Conservation (phyloP, 352 stramenopile genomes). For the Blastocystis sp. region DNA sequence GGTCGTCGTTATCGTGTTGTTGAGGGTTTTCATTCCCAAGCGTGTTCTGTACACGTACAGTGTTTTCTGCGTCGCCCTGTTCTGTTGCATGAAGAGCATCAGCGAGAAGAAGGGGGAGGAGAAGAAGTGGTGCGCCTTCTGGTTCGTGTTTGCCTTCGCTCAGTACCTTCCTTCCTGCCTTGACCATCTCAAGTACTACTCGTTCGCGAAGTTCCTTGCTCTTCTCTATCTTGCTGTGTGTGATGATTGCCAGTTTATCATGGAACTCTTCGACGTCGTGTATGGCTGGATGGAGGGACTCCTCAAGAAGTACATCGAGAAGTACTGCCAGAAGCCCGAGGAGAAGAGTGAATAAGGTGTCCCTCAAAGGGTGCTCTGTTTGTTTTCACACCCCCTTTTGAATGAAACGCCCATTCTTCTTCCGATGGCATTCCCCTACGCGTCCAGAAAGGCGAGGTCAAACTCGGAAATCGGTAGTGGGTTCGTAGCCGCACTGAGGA, state of each 20-base stretch:
- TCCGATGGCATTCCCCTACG: not conserved
- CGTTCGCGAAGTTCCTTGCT: constrained; percentile 19
- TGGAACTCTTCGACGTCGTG: not conserved
- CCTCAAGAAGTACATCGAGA: constrained; percentile 16
- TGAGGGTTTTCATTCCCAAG: constrained; percentile 10
- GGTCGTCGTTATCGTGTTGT: not conserved
- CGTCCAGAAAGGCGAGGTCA: not conserved
- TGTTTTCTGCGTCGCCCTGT: constrained; percentile 10
- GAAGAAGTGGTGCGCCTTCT: constrained; percentile 65
- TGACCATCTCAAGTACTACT: constrained; percentile 48
- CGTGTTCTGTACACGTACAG: constrained; percentile 9
- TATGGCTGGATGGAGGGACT: not conserved
- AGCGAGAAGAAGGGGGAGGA: constrained; percentile 39
- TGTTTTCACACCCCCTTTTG: not conserved
- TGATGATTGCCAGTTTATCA: constrained; percentile 44
- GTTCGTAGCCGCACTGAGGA: not conserved
- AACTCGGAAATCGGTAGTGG: constrained; percentile 39
- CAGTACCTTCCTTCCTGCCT: constrained; percentile 44
- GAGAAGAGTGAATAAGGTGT: not conserved
- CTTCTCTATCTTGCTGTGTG: constrained; percentile 57
- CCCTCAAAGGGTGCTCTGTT: not conserved
- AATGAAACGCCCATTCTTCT: constrained; percentile 16
- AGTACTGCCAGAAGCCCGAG: not conserved
- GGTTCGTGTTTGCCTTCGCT: constrained; percentile 35
- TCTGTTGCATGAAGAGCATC: constrained; percentile 17